These are phyloP conservation scores for Solanum gracilifrons DNA, from an alignment of 257 asterid species.

Conservation along the genomic window DNA sequence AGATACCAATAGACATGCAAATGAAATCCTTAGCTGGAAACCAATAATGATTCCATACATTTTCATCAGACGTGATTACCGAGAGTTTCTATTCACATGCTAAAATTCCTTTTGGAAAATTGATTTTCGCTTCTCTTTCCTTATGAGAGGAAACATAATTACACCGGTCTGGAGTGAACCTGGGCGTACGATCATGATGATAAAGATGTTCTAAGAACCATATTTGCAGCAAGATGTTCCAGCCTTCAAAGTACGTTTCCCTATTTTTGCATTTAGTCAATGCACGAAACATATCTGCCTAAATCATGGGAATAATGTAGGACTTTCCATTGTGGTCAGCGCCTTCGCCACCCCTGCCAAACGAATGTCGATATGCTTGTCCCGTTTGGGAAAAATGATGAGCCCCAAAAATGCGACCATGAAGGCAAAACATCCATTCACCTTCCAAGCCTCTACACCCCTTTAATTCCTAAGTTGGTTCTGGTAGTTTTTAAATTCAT, in stretches of 20 bases:
- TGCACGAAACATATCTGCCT: not conserved
- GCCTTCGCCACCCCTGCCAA: not conserved
- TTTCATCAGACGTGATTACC: not conserved
- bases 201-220: not conserved
- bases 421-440: not conserved
- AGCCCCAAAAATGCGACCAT: not conserved
- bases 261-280: not conserved
- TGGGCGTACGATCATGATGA: not conserved
- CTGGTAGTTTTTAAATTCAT: too few relatives aligned
- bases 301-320: not conserved
- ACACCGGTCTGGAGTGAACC: not conserved
- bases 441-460: not conserved
- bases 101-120: not conserved
- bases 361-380: not conserved
- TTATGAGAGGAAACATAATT: not conserved
- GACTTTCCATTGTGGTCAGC: not conserved
- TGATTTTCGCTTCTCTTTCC: not conserved
- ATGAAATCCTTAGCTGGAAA: not conserved
- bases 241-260: not conserved
- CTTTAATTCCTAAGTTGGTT: not conserved
- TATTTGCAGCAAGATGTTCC: not conserved
- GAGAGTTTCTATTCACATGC: not conserved
- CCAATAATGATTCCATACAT: not conserved
- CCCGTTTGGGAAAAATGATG: not conserved
- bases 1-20: not conserved